These are phyloP conservation scores for Sicyos baderoa DNA, from an alignment of 306 rosid genomes.

Conservation along the genomic window DNA sequence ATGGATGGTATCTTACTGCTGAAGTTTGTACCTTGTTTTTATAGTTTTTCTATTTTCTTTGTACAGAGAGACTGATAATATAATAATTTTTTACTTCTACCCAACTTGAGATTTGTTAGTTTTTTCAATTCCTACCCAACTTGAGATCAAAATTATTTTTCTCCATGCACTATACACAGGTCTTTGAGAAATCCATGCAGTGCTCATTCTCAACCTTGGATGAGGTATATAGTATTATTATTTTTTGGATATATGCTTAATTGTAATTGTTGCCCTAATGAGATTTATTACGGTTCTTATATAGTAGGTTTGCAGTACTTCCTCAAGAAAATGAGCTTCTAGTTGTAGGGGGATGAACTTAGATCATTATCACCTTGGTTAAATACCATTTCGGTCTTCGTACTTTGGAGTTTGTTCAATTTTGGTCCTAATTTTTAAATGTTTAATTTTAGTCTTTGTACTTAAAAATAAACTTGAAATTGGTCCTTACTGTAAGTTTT, in stretches of 20 bases:
- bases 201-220: slow-evolving; percentile 62
- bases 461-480: no score
- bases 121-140: background rate
- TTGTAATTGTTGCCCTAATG: slow-evolving; percentile 1
- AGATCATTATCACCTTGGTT: background rate
- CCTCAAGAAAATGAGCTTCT: background rate
- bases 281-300: background rate
- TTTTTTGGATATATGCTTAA: slow-evolving; percentile 6
- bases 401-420: no score
- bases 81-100: background rate
- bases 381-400: no score
- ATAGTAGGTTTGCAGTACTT: background rate
- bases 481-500: no score
- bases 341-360: background rate
- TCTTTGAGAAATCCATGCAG: slow-evolving; percentile 59
- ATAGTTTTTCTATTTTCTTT: slow-evolving; percentile 2
- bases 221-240: slow-evolving; percentile 42
- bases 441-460: no score
- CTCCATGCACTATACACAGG: slow-evolving; percentile 41
- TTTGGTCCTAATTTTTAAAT: no score
- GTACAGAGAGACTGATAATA: background rate
- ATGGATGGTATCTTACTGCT: background rate
- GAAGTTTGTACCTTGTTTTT: background rate
- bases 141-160: slow-evolving; percentile 2
- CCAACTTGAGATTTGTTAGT: background rate